A percentile compares a stretch with the other conserved stretches of the same genome.
These are phyloP conservation scores for Fusarium nurragi DNA, from an alignment of 2,329 filamentous ascomycete species.

Conservation along the genomic window DNA sequence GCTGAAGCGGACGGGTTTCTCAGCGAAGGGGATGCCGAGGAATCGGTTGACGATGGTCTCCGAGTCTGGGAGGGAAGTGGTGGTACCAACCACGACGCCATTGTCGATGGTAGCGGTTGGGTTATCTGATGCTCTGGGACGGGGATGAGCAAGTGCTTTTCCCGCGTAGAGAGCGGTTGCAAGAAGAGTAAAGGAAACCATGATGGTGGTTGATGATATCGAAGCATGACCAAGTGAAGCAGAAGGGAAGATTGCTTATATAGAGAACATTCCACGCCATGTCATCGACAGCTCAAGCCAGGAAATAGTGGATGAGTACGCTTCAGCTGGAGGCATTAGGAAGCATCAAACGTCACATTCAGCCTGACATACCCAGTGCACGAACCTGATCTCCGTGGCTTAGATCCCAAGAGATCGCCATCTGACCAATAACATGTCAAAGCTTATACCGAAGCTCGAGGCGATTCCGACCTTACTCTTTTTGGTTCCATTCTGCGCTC, in stretches of 20 bases:
- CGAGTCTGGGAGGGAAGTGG: constrained; percentile 26
- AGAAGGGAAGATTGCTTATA: background rate
- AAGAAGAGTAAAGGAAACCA: constrained; percentile 12
- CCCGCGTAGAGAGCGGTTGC: background rate
- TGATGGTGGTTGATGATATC: background rate
- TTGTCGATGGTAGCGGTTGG: constrained; percentile 35
- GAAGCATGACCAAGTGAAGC: rapidly evolving
- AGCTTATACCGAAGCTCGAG: background rate
- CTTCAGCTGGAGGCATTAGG: background rate
- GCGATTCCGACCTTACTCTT: constrained; percentile 8
- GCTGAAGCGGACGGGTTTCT: constrained; percentile 41
- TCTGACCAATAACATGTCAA: background rate
- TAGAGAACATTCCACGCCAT: background rate
- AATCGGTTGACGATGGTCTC: constrained; percentile 40
- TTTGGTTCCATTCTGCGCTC: constrained; percentile 1
- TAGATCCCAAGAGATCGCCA: background rate
- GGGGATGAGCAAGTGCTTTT: background rate
- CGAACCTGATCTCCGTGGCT: background rate
- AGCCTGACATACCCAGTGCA: background rate
- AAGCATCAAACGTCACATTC: background rate
- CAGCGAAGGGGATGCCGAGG: constrained; percentile 47
- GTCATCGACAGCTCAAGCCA: background rate
- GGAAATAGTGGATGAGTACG: background rate
- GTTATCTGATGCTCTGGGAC: background rate
- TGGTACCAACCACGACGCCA: constrained; percentile 30